These are phyloP conservation scores for Sporothrix phasma DNA, from an alignment of 2,329 filamentous ascomycete genomes.

Conservation along the genomic window DNA sequence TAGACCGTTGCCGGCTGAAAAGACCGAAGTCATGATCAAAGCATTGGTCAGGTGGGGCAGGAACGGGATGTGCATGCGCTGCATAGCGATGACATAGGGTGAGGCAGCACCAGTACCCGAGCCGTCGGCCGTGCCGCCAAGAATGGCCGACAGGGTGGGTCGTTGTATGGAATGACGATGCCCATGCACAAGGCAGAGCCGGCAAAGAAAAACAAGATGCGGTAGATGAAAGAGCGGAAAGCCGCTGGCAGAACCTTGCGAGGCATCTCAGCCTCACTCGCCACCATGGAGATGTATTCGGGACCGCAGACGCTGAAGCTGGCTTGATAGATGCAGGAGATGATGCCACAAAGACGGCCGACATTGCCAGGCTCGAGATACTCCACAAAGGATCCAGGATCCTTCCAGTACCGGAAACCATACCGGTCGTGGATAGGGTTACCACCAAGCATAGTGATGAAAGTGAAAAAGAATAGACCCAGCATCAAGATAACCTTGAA, in stretches of 20 bases:
- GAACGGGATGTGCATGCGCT: constrained; percentile 41
- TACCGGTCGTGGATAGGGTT: constrained; percentile 9
- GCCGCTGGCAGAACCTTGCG: constrained; percentile 50
- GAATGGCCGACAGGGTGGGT: constrained; percentile 43
- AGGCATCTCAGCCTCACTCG: constrained; percentile 46
- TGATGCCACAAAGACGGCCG: constrained; percentile 34
- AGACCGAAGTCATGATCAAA: constrained; percentile 48
- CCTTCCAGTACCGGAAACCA: constrained; percentile 18
- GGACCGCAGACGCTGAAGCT: constrained; percentile 46
- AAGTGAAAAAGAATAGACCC: constrained; percentile 40
- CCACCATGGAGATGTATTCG: constrained; percentile 46
- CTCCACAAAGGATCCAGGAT: constrained; percentile 35
- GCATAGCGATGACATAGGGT: constrained; percentile 47
- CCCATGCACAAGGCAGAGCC: constrained; percentile 54
- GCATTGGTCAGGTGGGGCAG: constrained; percentile 54
- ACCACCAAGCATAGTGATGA: constrained; percentile 36
- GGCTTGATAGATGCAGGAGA: constrained; percentile 31
- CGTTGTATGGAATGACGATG: constrained; percentile 52
- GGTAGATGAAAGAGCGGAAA: constrained; percentile 57
- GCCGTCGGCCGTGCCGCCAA: constrained; percentile 37
- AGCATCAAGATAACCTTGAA: constrained; percentile 41
- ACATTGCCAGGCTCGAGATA: constrained; percentile 29
- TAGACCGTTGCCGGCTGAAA: constrained; percentile 52
- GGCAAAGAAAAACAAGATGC: constrained; percentile 56
- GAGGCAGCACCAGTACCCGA: constrained; percentile 42